Base-by-base conservation (phyloP, 495 filamentous ascomycete genomes). In the Xylaria intraflava region DNA sequence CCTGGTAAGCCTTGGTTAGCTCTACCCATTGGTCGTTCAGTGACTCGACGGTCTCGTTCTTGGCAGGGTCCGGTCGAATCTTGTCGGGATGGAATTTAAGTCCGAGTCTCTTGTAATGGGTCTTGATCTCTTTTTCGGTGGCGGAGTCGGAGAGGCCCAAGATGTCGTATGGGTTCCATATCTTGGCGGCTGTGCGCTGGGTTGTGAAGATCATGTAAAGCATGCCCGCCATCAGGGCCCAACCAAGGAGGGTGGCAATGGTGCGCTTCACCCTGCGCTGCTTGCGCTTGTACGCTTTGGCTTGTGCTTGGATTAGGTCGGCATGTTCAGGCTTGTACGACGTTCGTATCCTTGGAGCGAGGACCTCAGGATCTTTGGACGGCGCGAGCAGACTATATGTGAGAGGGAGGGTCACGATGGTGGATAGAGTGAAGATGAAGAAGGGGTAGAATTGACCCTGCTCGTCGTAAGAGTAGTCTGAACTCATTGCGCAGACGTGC, bases 381-480 rank as follows among this genome's bases (percentile, higher is more conserved):
- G 84, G 82, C 68, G 82, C 84, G 53, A 94, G 77, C 52, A 92
- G 78, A 53, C 83, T 87, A 69, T 91, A 96, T 58, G 93, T 95
- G 64, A 95, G 78, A 55, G 93, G 94, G 43, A 96, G 71, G 16
- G 91, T 95, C 73, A 97, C 78, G 51, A 98, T 83, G 65, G 83
- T 82, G 50, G 86, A 81, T 58, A 97, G 81, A 43, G 90, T 96
- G 64, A 96, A 81, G 71, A 98, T 82, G 78, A 97, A 98, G 79
- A 90, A 96, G 62, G 93, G 93, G 79, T 96, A 98, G 78, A 96
- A 96, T 83, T 96, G 86, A 40, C 91, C 92, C 84, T 96, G 80
- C 65, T 95, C 89, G 80, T 98, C 93, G 73, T 98, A 98, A 61
- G 85, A 92, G 78, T 98, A 98, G 69, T 97, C 93, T 60, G 89